Base-by-base conservation (phyloP, 2,329 filamentous ascomycete species). In the Exophiala sp. region DNA sequence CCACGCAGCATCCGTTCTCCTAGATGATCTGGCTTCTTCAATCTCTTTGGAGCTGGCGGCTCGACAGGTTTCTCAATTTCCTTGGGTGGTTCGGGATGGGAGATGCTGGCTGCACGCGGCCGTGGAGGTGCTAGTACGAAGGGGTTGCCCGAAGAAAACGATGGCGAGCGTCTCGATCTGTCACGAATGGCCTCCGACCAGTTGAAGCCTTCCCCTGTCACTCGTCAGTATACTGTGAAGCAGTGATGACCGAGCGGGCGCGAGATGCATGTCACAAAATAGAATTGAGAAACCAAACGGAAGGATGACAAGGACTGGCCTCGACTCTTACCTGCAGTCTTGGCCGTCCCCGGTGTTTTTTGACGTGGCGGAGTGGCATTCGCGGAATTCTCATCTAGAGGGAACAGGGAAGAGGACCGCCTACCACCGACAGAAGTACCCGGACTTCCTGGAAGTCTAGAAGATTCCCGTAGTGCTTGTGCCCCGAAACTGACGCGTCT, bases 1-100 rank as follows among this genome's bases (percentile, higher is more conserved):
- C 91, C 93, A 73, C 95, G 93, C 60, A 98, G 78, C 63, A 98
- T 97, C 60, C 94, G 82, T 77, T 98, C 93, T 70, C 96, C 90
- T 73, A 96, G 93, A 56, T 85, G 85, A 72, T 98, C 93, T 23
- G 91, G 90, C 74, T 91, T 94, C 35, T 70, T 71, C 57, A 74
- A 69, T 50, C 69, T 64, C 34, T 37, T n/a, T 21, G 55, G 52
- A 18, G 52, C 48, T 21, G 50, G 46, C 49, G 50, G 46, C 49
- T 58, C 56, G 16, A 57, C 51, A 58, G 60, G 48, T 53, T 63
- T 69, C 14, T 69, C 66, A 27, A 73, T 67, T 46, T 72, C 68
- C 44, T 68, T 68, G 18, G 64, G 59, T 30, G 79, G 79, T 61
- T 82, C 79, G 77, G 55, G 76, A 50, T 50, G 64, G 60, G 48